Base-by-base conservation (phyloP, 2,329 filamentous ascomycete species). In the Onygenales sp. region DNA sequence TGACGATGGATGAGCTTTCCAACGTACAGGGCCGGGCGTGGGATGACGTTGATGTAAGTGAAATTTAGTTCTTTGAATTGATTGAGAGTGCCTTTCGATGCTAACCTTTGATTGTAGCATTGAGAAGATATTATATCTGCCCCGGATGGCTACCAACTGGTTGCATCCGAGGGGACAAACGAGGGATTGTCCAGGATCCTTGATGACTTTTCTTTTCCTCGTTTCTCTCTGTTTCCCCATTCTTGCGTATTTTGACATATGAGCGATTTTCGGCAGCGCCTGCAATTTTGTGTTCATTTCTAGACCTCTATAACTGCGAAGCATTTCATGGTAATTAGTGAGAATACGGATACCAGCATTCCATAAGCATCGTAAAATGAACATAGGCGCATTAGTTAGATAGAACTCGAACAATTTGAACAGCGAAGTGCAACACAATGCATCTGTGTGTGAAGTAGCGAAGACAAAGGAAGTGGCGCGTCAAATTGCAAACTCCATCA, bases 1-100 rank as follows among this genome's bases (percentile, higher is more conserved):
- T 95, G 84, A 91, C 85, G 4, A 52, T 85, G 65, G 86, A 91
- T 52, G 88, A 95, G 71, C 78, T 95, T 56, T 78, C 83, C 61
- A 84, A 86, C 53, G 89, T 95, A 33, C 85, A 92, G 69, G 90
- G 90, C 57, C 80, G 90, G 61, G 85, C 87, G 62, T 95, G 90
- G 89, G 88, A 93, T 70, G 88, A 80, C 52, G 51, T 60, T 40
- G 58, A 60, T 56, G 58, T 60, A 55, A 56, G 58, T 57, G 17
- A 2, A 43, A 14, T 9, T 11, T 42, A 13, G 27, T 32, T 34
- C 43, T 42, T 40, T 21, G 21, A 27, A 27, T 5, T 27, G 21
- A 27, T 31, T 49, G 17, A 21, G 5, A 21, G 5, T n/a, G 31
- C 9, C 2, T 40, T 4, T 31, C 11, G 10, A 40, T 46, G 13